Conservation (phyloP, 1,139 yeast species). For the Kodamaea fungicola region DNA sequence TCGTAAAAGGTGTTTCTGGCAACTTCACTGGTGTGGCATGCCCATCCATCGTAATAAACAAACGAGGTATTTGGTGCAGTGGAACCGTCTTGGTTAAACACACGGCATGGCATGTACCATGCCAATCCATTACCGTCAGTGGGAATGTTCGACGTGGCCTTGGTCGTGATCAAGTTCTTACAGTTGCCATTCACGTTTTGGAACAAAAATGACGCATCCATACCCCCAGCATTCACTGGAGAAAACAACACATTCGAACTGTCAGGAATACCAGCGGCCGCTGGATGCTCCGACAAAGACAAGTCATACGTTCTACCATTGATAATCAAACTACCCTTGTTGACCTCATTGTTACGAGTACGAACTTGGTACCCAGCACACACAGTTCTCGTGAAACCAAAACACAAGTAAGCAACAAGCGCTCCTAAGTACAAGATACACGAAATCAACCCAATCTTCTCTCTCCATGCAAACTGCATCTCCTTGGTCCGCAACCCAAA, state of each 20-base stretch:
- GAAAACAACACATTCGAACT: conserved; percentile 76
- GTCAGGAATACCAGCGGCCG: conserved; percentile 68
- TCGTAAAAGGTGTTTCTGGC: conserved; percentile 70
- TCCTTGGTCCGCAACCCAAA: conserved; percentile 79
- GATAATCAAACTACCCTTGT: conserved; percentile 61
- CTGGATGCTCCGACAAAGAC: conserved; percentile 70
- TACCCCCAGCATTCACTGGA: conserved; percentile 85
- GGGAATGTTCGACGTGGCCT: conserved; percentile 69
- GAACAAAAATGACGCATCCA: conserved; percentile 82
- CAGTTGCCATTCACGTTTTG: conserved; percentile 97
- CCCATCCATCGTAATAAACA: conserved; percentile 76
- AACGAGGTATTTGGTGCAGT: conserved; percentile 57
- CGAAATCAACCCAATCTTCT: conserved; percentile 80
- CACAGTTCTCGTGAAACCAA: conserved; percentile 87
- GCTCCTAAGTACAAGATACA: conserved; percentile 73
- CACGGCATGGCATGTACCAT: conserved; percentile 94
- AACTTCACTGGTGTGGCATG: conserved; percentile 74
- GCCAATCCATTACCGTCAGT: conserved; percentile 63
- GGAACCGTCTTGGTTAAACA: conserved; percentile 68
- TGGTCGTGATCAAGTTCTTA: conserved; percentile 74
- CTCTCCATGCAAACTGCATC: conserved; percentile 95
- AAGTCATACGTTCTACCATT: conserved; percentile 81
- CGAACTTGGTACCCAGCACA: conserved; percentile 56
- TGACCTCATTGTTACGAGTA: conserved; percentile 56
- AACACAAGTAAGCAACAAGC: conserved; percentile 79